Evolutionary conservation across 805 yeast genomes (phyloP).

Genomic region (Candida corydali): DNA sequence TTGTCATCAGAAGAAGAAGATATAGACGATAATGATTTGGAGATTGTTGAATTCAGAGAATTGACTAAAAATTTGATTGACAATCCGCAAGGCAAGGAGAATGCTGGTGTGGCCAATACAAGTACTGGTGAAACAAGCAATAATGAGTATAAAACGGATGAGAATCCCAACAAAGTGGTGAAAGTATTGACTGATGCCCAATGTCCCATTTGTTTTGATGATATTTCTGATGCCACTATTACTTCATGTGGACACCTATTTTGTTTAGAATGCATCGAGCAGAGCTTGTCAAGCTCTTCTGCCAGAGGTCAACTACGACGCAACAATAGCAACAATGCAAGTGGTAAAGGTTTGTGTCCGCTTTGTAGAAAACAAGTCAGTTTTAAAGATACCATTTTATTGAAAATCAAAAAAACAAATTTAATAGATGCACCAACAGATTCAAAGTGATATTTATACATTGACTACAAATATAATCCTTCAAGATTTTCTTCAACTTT

Average conservation of each 20-base stretch:
- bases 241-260: conserved; percentile 43
- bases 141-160: not conserved
- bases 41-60: conserved; percentile 33
- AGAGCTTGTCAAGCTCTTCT: conserved; percentile 33
- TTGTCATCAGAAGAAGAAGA: conserved; percentile 19
- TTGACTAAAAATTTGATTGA: conserved; percentile 32
- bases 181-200: conserved; percentile 34
- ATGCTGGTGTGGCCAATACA: not conserved
- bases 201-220: conserved; percentile 44
- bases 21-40: conserved; percentile 30
- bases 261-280: conserved; percentile 40
- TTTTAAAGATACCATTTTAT: conserved; percentile 32
- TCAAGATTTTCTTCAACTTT: conserved; percentile 95
- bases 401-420: conserved; percentile 17
- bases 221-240: conserved; percentile 35
- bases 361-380: conserved; percentile 36
- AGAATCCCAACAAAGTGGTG: conserved; percentile 15
- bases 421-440: conserved; percentile 11
- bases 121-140: not conserved
- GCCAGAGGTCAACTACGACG: conserved; percentile 39
- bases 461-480: conserved; percentile 71
- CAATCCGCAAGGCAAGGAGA: conserved; percentile 15
- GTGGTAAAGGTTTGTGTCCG: conserved; percentile 42
- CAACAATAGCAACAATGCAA: conserved; percentile 8
- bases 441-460: not conserved